Percentiles rank a stretch among this genome's conserved stretches.
Conservation (phyloP, 2,329 filamentous ascomycete species). For the Drechslerella stenobrocha region DNA sequence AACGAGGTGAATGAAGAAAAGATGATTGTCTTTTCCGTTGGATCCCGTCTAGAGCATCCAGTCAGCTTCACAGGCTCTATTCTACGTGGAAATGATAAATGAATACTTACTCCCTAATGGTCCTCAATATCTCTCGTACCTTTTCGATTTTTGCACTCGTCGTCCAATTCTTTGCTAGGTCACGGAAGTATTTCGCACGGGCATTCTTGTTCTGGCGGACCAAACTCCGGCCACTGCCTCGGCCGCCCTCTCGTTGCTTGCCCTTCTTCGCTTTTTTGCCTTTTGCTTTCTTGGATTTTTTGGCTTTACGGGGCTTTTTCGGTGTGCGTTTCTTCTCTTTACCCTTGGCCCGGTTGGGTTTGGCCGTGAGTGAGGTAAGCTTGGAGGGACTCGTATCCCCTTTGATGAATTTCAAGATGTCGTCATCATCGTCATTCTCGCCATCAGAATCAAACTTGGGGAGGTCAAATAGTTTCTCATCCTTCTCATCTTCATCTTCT, state of each 20-base stretch:
- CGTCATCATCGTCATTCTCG: conserved; percentile 54
- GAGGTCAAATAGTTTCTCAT: conserved; percentile 50
- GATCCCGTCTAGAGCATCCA: conserved; percentile 56
- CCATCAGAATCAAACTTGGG: conserved; percentile 52
- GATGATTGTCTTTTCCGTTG: conserved; percentile 72
- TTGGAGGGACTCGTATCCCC: conserved; percentile 58
- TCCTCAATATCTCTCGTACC: conserved; percentile 66
- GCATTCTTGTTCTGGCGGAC: conserved; percentile 67
- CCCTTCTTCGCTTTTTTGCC: conserved; percentile 53
- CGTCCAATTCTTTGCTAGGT: conserved; percentile 62
- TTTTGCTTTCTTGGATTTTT: conserved; percentile 57
- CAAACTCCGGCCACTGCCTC: conserved; percentile 70
- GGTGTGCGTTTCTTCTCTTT: conserved; percentile 50
- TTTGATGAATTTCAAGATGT: conserved; percentile 55
- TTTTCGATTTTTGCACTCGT: conserved; percentile 75
- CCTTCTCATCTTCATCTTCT: conserved; percentile 19
- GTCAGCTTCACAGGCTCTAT: conserved; percentile 53
- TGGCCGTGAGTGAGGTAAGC: neutral
- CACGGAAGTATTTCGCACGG: conserved; percentile 62
- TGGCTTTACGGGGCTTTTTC: conserved; percentile 16
- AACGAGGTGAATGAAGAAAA: conserved; percentile 82
- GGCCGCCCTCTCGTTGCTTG: conserved; percentile 57
- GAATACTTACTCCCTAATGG: conserved; percentile 48
- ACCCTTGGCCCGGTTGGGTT: conserved; percentile 40
- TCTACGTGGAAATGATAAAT: conserved; percentile 58